A percentile compares a stretch with the other conserved stretches of the same genome.
phyloP scores from a whole-genome alignment of 2,329 filamentous ascomycete species.

The Chalaropsis thielavioides region DNA sequence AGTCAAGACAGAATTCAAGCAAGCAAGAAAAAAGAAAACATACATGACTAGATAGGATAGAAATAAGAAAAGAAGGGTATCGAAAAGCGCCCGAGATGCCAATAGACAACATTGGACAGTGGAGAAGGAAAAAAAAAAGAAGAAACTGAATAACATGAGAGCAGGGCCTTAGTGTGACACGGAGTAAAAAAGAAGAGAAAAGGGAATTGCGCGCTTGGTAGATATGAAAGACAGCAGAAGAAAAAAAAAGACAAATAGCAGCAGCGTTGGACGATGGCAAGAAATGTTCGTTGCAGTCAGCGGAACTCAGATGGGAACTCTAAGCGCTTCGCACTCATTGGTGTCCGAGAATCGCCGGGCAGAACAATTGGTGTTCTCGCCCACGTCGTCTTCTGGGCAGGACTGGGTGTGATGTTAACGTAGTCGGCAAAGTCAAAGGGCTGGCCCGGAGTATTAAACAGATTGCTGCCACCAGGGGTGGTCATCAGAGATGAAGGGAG shows the following conservation, averaged over 20 bases:
- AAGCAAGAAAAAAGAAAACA: not conserved
- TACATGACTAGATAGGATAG: not conserved
- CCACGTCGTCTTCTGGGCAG: conserved; percentile 70
- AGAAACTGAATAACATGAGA: not conserved
- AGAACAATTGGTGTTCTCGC: conserved; percentile 47
- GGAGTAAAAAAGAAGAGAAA: not conserved
- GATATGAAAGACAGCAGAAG: not conserved
- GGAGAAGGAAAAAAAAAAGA: conserved; percentile 5
- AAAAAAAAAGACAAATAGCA: conserved; percentile 11
- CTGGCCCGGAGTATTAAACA: conserved; percentile 66
- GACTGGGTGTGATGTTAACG: conserved; percentile 92
- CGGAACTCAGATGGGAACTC: conserved; percentile 17
- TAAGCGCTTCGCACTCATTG: conserved; percentile 15
- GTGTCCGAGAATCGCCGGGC: conserved; percentile 38
- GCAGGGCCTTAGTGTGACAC: not conserved
- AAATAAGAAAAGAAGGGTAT: conserved; percentile 16
- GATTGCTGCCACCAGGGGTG: conserved; percentile 59
- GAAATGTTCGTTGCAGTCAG: conserved; percentile 1
- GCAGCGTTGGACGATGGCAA: not conserved
- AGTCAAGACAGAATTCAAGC: not conserved
- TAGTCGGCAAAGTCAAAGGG: conserved; percentile 91
- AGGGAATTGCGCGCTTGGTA: not conserved
- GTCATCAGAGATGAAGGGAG: conserved; percentile 77
- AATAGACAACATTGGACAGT: not conserved
- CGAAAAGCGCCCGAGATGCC: conserved; percentile 14